These are phyloP conservation scores for Sorghum bicolor DNA, from an alignment of 176 grass and related monocot species.

Conservation along the genomic window Sorghum_bicolor_NCBIv3 NC_012873.2:66934001-66934500, in stretches of 20 bases:
- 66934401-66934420: background rate
- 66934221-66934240: too few relatives aligned
- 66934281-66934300: background rate
- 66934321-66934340: background rate
- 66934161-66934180: too few relatives aligned
- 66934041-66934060: background rate
- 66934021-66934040: background rate
- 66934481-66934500: slow-evolving; percentile 6
- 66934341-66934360: background rate
- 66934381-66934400: too few relatives aligned
- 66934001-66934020: too few relatives aligned
- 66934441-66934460: slow-evolving; percentile 15
- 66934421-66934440: background rate
- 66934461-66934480: slow-evolving; percentile 15
- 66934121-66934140: too few relatives aligned
- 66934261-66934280: background rate
- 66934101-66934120: too few relatives aligned
- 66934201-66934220: too few relatives aligned
- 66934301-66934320: background rate
- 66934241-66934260: too few relatives aligned
- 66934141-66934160: too few relatives aligned
- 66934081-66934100: too few relatives aligned
- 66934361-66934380: background rate
- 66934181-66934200: too few relatives aligned
- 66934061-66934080: too few relatives aligned